These are phyloP conservation scores for Penicillium atrosanguineum DNA, from an alignment of 495 filamentous ascomycete species.

Conservation along the genomic window DNA sequence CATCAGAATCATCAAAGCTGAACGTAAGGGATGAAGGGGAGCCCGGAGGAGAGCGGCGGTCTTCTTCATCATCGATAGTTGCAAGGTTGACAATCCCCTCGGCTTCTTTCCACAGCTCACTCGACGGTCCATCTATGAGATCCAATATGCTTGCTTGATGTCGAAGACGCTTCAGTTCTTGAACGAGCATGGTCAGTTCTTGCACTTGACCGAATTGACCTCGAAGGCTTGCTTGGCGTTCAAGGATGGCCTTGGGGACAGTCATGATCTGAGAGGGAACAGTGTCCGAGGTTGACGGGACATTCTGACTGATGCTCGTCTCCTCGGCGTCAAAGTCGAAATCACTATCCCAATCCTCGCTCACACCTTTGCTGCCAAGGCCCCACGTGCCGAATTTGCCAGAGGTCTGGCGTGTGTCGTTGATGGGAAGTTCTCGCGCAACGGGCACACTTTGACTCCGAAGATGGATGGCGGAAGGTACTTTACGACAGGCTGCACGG, in stretches of 20 bases:
- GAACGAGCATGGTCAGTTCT: conserved; percentile 77
- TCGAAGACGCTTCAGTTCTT: conserved; percentile 70
- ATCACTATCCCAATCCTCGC: conserved; percentile 83
- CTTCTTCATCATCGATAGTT: conserved; percentile 75
- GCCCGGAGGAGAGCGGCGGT: conserved; percentile 43
- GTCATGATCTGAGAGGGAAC: conserved; percentile 53
- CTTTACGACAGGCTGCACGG: conserved; percentile 69
- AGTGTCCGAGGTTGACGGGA: neutral
- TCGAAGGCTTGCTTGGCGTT: conserved; percentile 78
- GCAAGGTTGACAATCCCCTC: conserved; percentile 85
- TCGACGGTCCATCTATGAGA: conserved; percentile 59
- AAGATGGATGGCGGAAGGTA: conserved; percentile 73
- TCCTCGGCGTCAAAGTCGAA: conserved; percentile 69
- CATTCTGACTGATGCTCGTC: neutral
- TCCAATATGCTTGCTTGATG: conserved; percentile 62
- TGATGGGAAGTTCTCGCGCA: conserved; percentile 57
- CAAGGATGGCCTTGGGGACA: conserved; percentile 78
- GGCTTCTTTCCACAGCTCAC: conserved; percentile 76
- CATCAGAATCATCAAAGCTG: conserved; percentile 59
- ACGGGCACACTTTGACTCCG: conserved; percentile 96
- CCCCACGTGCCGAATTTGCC: conserved; percentile 91
- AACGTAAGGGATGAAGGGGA: conserved; percentile 52
- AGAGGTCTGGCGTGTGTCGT: conserved; percentile 57
- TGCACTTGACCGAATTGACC: conserved; percentile 85
- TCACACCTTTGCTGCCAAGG: conserved; percentile 74